A percentile compares a stretch with the other conserved stretches of the same genome.
Conservation (phyloP, 2,329 filamentous ascomycete genomes). For the Geosmithia morbida region DNA sequence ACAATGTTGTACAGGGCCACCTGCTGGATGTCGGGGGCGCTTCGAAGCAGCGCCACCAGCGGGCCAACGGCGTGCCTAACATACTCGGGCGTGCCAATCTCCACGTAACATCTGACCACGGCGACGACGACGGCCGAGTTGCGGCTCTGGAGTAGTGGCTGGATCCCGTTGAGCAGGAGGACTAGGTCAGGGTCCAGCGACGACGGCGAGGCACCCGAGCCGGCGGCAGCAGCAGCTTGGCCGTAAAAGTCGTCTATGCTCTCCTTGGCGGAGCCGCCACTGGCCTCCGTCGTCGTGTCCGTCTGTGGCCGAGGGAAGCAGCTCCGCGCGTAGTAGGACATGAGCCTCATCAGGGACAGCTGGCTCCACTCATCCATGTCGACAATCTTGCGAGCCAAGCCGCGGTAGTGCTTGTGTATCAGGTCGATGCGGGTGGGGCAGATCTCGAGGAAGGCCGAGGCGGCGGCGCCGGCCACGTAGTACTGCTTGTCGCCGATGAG, state of each 20-base stretch:
- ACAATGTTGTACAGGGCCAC: conserved; percentile 90
- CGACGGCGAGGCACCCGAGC: conserved; percentile 26
- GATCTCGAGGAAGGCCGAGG: conserved; percentile 76
- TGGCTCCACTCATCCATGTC: conserved; percentile 99
- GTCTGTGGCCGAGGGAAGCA: conserved; percentile 62
- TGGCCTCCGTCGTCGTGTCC: conserved; percentile 33
- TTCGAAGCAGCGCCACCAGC: conserved; percentile 70
- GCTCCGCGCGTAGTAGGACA: conserved; percentile 71
- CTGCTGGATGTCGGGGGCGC: conserved; percentile 76
- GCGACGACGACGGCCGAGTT: conserved; percentile 88
- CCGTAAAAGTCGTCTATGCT: conserved; percentile 69
- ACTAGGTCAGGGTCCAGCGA: conserved; percentile 71
- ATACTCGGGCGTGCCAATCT: conserved; percentile 68
- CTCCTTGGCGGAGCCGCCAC: conserved; percentile 8
- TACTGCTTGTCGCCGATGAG: conserved; percentile 86
- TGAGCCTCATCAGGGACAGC: conserved; percentile 64
- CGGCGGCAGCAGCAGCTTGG: conserved; percentile 32
- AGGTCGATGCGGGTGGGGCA: conserved; percentile 80
- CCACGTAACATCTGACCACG: conserved; percentile 71
- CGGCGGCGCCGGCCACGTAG: conserved; percentile 88
- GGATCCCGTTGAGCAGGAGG: conserved; percentile 65
- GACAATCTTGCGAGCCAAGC: conserved; percentile 75
- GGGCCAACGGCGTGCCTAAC: conserved; percentile 66
- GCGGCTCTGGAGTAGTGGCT: conserved; percentile 76
- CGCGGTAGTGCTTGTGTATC: conserved; percentile 79